phyloP scores from a whole-genome alignment of 257 asterid species.

The Solanum megistacrolobum region DNA sequence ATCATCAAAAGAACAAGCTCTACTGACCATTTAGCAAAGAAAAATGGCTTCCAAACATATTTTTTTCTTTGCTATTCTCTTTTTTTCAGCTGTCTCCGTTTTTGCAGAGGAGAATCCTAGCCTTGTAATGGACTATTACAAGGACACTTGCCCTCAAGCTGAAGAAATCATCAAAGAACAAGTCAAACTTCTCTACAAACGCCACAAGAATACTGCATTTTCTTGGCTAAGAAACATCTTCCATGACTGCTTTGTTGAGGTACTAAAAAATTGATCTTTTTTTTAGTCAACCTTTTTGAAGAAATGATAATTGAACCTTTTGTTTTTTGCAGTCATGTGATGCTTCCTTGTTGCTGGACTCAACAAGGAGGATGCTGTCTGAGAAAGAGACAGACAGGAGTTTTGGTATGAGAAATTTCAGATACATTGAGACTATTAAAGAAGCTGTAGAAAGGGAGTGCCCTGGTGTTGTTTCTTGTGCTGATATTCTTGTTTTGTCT shows the following conservation, averaged over 20 bases:
- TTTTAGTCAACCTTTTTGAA: background rate
- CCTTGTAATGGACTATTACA: conserved; percentile 64
- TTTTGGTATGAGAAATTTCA: conserved; percentile 93
- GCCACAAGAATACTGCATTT: conserved; percentile 98
- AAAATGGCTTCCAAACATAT: conserved; percentile 34
- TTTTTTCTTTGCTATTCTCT: conserved; percentile 30
- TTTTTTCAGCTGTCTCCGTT: conserved; percentile 19
- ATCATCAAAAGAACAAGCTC: background rate
- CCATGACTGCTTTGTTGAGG: conserved; percentile 98
- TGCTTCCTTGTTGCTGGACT: conserved; percentile 91
- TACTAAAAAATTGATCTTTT: background rate
- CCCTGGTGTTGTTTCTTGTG: conserved; percentile 89
- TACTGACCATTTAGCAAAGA: background rate
- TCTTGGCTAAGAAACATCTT: conserved; percentile 97
- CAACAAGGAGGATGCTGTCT: conserved; percentile 74
- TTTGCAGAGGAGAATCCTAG: conserved; percentile 37
- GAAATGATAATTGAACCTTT: no score
- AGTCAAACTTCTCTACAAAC: conserved; percentile 85
- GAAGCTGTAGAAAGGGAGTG: conserved; percentile 95
- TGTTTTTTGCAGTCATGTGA: conserved; percentile 62
- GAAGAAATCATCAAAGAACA: conserved; percentile 88
- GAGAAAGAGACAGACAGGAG: conserved; percentile 94
- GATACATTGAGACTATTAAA: conserved; percentile 78
- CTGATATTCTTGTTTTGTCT: conserved; percentile 87
- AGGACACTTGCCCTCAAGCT: conserved; percentile 91